phyloP scores from a whole-genome alignment of 345 rosid species.

The Balakata baccata region DNA sequence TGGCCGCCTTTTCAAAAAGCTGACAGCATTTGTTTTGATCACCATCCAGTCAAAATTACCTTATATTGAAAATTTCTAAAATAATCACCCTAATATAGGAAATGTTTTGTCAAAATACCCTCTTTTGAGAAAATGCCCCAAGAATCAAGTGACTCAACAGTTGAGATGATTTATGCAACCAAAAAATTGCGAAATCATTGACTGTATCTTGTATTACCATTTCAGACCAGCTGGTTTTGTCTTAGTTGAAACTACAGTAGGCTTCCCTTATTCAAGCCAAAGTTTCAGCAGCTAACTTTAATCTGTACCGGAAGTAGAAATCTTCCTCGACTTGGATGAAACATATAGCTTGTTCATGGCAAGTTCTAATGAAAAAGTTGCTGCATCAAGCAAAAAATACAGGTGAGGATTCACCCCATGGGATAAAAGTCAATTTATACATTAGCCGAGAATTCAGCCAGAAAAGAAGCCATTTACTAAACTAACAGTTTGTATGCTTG shows the following conservation, averaged over 20 bases:
- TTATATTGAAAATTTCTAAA: too few relatives aligned
- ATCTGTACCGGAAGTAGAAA: too few relatives aligned
- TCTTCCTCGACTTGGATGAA: too few relatives aligned
- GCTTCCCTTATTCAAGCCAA: not conserved
- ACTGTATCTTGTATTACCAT: not conserved
- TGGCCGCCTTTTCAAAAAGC: too few relatives aligned
- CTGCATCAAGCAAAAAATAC: too few relatives aligned
- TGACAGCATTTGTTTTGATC: too few relatives aligned
- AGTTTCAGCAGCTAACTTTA: not conserved
- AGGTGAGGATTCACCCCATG: too few relatives aligned
- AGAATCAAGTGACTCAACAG: not conserved
- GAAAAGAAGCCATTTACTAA: not conserved
- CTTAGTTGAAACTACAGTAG: not conserved
- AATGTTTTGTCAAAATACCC: too few relatives aligned
- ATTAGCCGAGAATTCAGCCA: not conserved
- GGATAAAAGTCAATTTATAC: too few relatives aligned
- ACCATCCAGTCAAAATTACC: too few relatives aligned
- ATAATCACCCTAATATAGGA: too few relatives aligned
- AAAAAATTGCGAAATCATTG: not conserved
- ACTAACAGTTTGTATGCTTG: not conserved
- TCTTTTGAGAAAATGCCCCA: too few relatives aligned
- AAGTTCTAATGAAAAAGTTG: not conserved
- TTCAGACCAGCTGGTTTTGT: not conserved
- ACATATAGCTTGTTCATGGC: not conserved
- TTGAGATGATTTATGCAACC: not conserved